Conservation (phyloP, 352 stramenopile species). For the Discostella stelligera region DNA sequence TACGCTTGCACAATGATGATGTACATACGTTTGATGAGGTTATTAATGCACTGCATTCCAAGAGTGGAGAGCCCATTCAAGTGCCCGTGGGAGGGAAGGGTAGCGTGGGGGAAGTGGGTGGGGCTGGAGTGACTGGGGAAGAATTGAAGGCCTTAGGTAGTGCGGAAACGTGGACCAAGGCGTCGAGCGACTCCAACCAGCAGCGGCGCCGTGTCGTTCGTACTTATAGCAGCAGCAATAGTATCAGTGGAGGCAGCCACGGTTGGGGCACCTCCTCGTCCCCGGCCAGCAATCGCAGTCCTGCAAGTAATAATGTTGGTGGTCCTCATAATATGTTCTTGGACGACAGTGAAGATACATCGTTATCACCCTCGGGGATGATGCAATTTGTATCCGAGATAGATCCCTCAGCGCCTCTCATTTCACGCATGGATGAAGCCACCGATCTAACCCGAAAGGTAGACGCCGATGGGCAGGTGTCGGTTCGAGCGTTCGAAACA, state of each 20-base stretch:
- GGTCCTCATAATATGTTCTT: not conserved
- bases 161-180: not conserved
- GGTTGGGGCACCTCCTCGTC: not conserved
- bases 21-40: conserved; percentile 97
- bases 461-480: conserved; percentile 78
- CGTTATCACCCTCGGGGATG: not conserved
- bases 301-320: not conserved
- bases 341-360: not conserved
- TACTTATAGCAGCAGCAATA: not conserved
- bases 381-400: conserved; percentile 31
- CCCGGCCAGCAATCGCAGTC: conserved; percentile 16
- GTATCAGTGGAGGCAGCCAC: not conserved
- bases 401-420: conserved; percentile 43
- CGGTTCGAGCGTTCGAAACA: conserved; percentile 59
- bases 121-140: conserved; percentile 28
- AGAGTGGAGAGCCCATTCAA: conserved; percentile 12
- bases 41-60: conserved; percentile 86
- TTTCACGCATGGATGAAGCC: conserved; percentile 46
- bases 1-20: conserved; percentile 97
- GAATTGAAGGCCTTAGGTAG: conserved; percentile 17
- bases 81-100: conserved; percentile 78
- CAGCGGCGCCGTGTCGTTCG: conserved; percentile 20
- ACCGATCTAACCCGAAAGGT: conserved; percentile 73
- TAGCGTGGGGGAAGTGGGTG: conserved; percentile 60
- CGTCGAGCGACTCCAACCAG: not conserved